Percentiles rank a stretch among this genome's conserved stretches.
phyloP scores from a whole-genome alignment of 1,284 basidiomycete species.

The Sanghuangporus weigelae region DNA sequence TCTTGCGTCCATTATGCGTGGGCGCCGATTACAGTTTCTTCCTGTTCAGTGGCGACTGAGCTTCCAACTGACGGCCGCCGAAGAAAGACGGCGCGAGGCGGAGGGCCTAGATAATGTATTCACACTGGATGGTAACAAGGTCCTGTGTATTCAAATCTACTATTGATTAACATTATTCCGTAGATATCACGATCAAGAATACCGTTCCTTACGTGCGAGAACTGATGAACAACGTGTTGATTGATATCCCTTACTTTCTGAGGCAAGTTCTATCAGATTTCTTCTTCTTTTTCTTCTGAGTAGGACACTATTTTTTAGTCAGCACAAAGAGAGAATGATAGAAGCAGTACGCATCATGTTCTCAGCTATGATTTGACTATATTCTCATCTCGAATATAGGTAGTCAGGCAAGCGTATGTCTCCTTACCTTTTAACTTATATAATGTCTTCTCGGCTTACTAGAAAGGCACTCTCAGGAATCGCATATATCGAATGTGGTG shows the following conservation, averaged over 20 bases:
- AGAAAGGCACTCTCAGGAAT: constrained; percentile 20
- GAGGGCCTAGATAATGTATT: constrained; percentile 41
- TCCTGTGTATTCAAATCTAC: not conserved
- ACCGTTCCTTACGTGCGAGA: constrained; percentile 40
- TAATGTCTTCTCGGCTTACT: not conserved
- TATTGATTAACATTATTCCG: not conserved
- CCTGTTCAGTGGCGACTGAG: constrained; percentile 49
- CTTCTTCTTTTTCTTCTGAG: not conserved
- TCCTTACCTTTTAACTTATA: not conserved
- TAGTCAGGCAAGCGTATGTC: constrained; percentile 23
- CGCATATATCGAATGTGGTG: constrained; percentile 46
- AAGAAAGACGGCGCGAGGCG: constrained; percentile 33
- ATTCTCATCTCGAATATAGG: constrained; percentile 10
- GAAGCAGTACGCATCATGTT: constrained; percentile 31
- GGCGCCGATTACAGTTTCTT: constrained; percentile 41
- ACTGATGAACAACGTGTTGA: constrained; percentile 37
- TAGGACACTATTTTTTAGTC: constrained; percentile 22
- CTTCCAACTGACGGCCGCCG: constrained; percentile 35
- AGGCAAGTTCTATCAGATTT: constrained; percentile 16
- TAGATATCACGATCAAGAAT: constrained; percentile 41
- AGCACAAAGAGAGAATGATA: constrained; percentile 44
- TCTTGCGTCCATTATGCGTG: constrained; percentile 36
- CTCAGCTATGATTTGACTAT: not conserved
- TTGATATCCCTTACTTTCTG: constrained; percentile 41
- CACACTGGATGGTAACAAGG: constrained; percentile 31